Evolutionary conservation across 768 basidiomycete genomes (phyloP).

Genomic region (Zangia roseola): DNA sequence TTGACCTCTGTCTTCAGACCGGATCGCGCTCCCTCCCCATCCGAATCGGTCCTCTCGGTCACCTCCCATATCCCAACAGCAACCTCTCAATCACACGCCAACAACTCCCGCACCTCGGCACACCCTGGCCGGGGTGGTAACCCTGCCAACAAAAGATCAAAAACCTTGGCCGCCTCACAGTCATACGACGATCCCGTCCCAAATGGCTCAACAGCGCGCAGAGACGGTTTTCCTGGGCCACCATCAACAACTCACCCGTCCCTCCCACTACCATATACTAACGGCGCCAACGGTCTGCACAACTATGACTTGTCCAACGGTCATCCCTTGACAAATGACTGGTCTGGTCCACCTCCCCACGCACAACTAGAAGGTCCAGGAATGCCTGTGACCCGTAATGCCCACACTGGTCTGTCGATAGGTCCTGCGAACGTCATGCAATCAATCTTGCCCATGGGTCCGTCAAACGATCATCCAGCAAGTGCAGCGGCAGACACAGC

Average conservation of each 20-base stretch:
- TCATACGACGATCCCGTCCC: conserved; percentile 42
- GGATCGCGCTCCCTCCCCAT: conserved; percentile 67
- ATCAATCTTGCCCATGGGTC: conserved; percentile 19
- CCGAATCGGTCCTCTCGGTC: conserved; percentile 71
- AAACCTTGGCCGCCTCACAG: conserved; percentile 34
- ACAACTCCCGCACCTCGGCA: conserved; percentile 27
- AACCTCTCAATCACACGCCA: conserved; percentile 27
- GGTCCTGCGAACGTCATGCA: conserved; percentile 25
- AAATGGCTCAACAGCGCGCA: conserved; percentile 37
- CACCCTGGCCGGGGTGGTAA: conserved; percentile 34
- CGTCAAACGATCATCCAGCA: conserved; percentile 34
- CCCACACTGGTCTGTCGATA: conserved; percentile 24
- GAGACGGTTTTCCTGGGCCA: conserved; percentile 48
- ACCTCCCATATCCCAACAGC: conserved; percentile 58
- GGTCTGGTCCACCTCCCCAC: conserved; percentile 48
- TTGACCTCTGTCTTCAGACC: conserved; percentile 37
- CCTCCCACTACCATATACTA: conserved; percentile 43
- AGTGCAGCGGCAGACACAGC: conserved; percentile 40
- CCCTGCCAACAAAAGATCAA: conserved; percentile 43
- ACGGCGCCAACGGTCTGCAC: conserved; percentile 37
- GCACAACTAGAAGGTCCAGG: conserved; percentile 74
- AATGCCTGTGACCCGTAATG: conserved; percentile 62
- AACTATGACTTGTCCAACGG: conserved; percentile 41
- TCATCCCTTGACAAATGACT: conserved; percentile 41
- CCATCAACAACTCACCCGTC: conserved; percentile 54